Conservation (phyloP, 2,329 filamentous ascomycete species). For the Talaromyces funiculosus region DNA sequence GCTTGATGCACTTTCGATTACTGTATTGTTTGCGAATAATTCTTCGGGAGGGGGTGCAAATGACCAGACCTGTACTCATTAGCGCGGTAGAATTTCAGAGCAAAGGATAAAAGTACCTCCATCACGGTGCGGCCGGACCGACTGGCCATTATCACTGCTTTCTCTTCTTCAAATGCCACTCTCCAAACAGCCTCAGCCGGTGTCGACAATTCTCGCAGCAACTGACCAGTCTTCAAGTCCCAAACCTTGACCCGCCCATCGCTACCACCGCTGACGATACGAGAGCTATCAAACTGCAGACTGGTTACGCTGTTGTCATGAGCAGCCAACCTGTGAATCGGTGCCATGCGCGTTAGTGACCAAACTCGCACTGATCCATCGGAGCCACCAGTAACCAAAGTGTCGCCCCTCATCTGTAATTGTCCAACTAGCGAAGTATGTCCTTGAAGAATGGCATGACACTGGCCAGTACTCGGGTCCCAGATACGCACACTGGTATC, state of each 20-base stretch:
- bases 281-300: constrained; percentile 90
- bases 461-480: constrained; percentile 83
- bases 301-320: constrained; percentile 99
- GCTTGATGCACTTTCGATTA: constrained; percentile 29
- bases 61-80: constrained; percentile 70
- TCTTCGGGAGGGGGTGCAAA: constrained; percentile 68
- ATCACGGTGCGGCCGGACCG: constrained; percentile 83
- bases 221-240: constrained; percentile 85
- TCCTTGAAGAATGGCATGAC: constrained; percentile 86
- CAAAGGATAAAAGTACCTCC: constrained; percentile 59
- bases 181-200: constrained; percentile 96
- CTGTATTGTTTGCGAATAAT: constrained; percentile 22
- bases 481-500: constrained; percentile 97
- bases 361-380: constrained; percentile 95
- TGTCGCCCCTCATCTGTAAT: constrained; percentile 90
- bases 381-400: constrained; percentile 89
- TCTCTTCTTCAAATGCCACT: constrained; percentile 96
- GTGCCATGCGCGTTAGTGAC: constrained; percentile 83
- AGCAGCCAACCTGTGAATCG: constrained; percentile 89
- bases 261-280: constrained; percentile 91
- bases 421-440: constrained; percentile 97
- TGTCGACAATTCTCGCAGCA: constrained; percentile 84
- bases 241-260: constrained; percentile 98
- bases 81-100: neutral
- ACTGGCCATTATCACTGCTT: constrained; percentile 91